A percentile compares a stretch with the other conserved stretches of the same genome.
These are phyloP conservation scores for Alternaria sp. DNA, from an alignment of 2,329 filamentous ascomycete species.

Conservation along the genomic window DNA sequence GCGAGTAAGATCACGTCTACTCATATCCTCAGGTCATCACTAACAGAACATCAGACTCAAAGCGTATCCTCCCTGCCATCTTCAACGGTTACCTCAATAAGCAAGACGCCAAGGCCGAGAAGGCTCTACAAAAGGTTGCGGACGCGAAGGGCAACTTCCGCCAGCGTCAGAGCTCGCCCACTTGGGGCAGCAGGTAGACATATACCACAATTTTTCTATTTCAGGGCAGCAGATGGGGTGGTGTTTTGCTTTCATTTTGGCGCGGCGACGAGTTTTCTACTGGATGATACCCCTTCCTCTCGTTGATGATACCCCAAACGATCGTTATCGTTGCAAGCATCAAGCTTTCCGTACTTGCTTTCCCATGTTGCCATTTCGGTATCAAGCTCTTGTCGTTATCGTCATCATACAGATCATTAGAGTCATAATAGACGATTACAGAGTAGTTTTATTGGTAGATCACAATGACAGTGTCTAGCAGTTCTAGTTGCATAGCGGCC, in stretches of 20 bases:
- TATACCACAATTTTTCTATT: neutral
- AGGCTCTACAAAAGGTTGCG: slow-evolving; percentile 46
- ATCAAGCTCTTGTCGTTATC: neutral
- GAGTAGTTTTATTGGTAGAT: neutral
- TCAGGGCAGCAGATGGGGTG: slow-evolving; percentile 6
- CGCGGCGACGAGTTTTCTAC: slow-evolving; percentile 20
- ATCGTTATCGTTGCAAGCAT: slow-evolving; percentile 29
- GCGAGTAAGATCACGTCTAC: slow-evolving; percentile 64
- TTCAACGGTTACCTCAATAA: slow-evolving; percentile 46
- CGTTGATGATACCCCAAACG: slow-evolving; percentile 38
- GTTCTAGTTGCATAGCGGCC: slow-evolving; percentile 14
- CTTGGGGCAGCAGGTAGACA: slow-evolving; percentile 46
- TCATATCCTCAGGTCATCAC: neutral
- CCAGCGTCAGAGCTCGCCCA: slow-evolving; percentile 45
- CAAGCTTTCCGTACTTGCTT: slow-evolving; percentile 6
- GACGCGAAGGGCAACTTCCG: slow-evolving; percentile 49
- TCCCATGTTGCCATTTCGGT: neutral
- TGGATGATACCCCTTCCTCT: slow-evolving; percentile 36
- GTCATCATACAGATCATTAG: neutral
- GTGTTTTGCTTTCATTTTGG: slow-evolving; percentile 17
- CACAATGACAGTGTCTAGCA: slow-evolving; percentile 13
- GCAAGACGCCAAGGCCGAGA: slow-evolving; percentile 43
- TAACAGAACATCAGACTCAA: slow-evolving; percentile 38
- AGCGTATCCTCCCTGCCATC: slow-evolving; percentile 40
- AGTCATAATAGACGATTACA: slow-evolving; percentile 1